phyloP scores from a whole-genome alignment of 1,284 basidiomycete species.

The Rhodotorula sp. region DNA sequence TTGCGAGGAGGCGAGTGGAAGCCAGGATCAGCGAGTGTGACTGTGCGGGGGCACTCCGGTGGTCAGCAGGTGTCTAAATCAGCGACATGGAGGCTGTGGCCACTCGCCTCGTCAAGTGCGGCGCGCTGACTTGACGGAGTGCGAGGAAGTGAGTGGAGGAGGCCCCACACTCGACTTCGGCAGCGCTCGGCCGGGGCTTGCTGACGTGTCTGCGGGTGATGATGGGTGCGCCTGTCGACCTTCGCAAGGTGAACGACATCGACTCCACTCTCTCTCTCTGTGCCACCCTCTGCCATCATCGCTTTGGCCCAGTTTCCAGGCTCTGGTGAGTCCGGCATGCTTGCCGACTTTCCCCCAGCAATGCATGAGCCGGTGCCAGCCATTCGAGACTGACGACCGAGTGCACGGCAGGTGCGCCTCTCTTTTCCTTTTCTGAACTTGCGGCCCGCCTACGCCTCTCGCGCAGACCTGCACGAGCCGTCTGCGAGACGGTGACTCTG shows the following conservation, averaged over 20 bases:
- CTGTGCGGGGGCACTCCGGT: no score
- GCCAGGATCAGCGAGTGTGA: background rate
- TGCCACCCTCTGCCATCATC: background rate
- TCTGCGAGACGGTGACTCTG: background rate
- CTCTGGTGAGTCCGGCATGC: background rate
- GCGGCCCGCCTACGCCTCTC: no score
- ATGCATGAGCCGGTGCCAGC: background rate
- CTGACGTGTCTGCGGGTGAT: no score
- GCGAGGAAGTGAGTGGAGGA: no score
- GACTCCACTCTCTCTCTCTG: background rate
- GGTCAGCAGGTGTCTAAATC: background rate
- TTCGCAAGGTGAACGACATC: no score
- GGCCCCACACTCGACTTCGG: no score
- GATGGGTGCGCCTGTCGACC: no score
- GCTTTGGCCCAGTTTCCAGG: background rate
- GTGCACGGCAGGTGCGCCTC: background rate
- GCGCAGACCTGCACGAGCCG: background rate
- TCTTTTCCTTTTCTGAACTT: background rate
- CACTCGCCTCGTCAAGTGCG: no score
- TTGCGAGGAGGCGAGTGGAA: background rate
- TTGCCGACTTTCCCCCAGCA: conserved; percentile 8
- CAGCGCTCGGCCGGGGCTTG: no score
- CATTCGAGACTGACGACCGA: background rate
- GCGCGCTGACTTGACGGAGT: no score
- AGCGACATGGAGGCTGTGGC: background rate